phyloP scores from a whole-genome alignment of 169 alveolate species.

The Plasmodium billcollinsi region DNA sequence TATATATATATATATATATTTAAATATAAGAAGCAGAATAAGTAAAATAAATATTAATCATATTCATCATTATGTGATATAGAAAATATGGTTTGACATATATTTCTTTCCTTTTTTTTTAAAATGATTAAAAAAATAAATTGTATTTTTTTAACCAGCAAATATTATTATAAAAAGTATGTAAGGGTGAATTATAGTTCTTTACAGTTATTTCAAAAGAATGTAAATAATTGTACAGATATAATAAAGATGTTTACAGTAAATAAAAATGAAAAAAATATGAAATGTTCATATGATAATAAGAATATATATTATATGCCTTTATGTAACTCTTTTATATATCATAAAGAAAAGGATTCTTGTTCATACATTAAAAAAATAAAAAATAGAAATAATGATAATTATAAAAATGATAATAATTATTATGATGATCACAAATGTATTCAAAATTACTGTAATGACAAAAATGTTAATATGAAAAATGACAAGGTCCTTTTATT shows the following conservation, averaged over 20 bases:
- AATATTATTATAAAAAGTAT: conserved; percentile 25
- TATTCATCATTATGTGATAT: too few species aligned
- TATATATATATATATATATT: conserved; percentile 4
- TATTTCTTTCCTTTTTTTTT: not conserved
- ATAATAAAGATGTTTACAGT: not conserved
- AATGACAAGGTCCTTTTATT: conserved; percentile 9
- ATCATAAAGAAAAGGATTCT: conserved; percentile 4
- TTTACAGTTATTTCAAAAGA: conserved; percentile 18
- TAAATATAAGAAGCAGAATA: not conserved
- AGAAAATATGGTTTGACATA: too few species aligned
- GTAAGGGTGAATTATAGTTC: not conserved
- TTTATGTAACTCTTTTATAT: conserved; percentile 16
- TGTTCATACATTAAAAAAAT: not conserved
- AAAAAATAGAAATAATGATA: conserved; percentile 6
- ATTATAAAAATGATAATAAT: too few species aligned
- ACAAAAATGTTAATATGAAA: not conserved
- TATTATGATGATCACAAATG: too few species aligned
- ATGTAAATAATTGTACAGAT: conserved; percentile 1
- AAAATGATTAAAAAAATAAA: conserved; percentile 50
- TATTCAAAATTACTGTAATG: conserved; percentile 7
- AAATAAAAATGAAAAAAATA: conserved; percentile 1
- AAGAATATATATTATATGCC: conserved; percentile 1
- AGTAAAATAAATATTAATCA: too few species aligned
- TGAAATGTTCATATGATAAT: not conserved
- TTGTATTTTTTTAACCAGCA: conserved; percentile 26